These are phyloP conservation scores for Ceratocystis ficicola DNA, from an alignment of 2,329 filamentous ascomycete genomes.

Conservation along the genomic window DNA sequence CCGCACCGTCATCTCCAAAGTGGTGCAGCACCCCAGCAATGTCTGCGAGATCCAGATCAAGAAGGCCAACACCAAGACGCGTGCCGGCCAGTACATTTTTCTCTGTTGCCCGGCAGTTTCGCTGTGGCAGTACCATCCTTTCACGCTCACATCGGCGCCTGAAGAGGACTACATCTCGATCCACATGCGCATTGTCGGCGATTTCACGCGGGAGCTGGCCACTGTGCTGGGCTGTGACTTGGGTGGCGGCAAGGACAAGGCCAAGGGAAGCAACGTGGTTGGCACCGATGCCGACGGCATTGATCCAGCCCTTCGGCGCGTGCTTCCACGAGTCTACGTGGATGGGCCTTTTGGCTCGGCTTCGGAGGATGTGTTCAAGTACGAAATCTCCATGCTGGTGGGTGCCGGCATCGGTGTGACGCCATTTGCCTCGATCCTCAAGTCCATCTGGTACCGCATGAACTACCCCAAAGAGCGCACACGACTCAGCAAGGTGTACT, in stretches of 20 bases:
- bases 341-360: conserved; percentile 78
- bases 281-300: conserved; percentile 52
- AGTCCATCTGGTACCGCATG: conserved; percentile 89
- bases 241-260: conserved; percentile 28
- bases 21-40: conserved; percentile 78
- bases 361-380: conserved; percentile 83
- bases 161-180: conserved; percentile 86
- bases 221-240: conserved; percentile 64
- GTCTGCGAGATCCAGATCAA: conserved; percentile 88
- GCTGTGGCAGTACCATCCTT: conserved; percentile 80
- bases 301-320: conserved; percentile 57
- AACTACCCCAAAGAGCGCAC: conserved; percentile 75
- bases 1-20: conserved; percentile 78
- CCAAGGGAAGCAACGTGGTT: conserved; percentile 52
- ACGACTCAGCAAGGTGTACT: conserved; percentile 73
- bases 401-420: conserved; percentile 76
- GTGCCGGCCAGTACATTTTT: conserved; percentile 78
- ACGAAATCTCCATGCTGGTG: conserved; percentile 66
- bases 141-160: conserved; percentile 73
- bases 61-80: conserved; percentile 73
- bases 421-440: conserved; percentile 76
- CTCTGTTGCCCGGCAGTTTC: conserved; percentile 77
- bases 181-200: conserved; percentile 69
- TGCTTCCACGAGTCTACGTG: conserved; percentile 68
- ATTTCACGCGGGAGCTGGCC: conserved; percentile 63